Evolutionary conservation across 768 basidiomycete species (phyloP).

Genomic region (Termitomyces sp.): DNA sequence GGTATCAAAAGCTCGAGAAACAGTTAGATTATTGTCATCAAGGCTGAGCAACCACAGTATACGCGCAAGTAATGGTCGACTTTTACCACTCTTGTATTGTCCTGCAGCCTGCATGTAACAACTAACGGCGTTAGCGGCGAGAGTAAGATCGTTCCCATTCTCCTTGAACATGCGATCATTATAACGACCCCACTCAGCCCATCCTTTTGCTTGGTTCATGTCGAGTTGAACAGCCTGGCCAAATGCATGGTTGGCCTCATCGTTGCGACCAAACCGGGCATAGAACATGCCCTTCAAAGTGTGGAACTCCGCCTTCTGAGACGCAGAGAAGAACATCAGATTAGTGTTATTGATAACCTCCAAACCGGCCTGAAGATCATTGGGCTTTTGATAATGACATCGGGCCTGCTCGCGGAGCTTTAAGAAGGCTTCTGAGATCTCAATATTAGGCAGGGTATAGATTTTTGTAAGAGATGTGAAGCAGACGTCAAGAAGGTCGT

Average conservation of each 20-base stretch:
- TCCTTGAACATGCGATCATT: conserved; percentile 94
- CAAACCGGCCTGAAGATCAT: conserved; percentile 87
- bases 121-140: conserved; percentile 89
- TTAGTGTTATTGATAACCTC: conserved; percentile 99
- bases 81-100: conserved; percentile 89
- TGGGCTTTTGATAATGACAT: conserved; percentile 94
- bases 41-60: conserved; percentile 96
- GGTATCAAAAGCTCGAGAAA: conserved; percentile 82
- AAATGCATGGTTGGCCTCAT: conserved; percentile 89
- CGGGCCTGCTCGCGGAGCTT: conserved; percentile 98
- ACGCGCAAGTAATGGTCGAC: conserved; percentile 83
- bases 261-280: conserved; percentile 74
- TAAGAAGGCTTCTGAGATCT: conserved; percentile 98
- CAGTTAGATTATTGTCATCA: conserved; percentile 69
- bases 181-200: conserved; percentile 97
- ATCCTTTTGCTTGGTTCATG: conserved; percentile 90
- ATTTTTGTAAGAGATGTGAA: conserved; percentile 94
- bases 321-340: conserved; percentile 90
- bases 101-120: conserved; percentile 98
- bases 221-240: conserved; percentile 96
- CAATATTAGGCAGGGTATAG: conserved; percentile 98
- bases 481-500: conserved; percentile 94
- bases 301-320: conserved; percentile 98
- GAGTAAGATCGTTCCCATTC: conserved; percentile 58
- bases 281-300: conserved; percentile 99